phyloP scores from a whole-genome alignment of 306 rosid species.

The Vigna mungo region DNA sequence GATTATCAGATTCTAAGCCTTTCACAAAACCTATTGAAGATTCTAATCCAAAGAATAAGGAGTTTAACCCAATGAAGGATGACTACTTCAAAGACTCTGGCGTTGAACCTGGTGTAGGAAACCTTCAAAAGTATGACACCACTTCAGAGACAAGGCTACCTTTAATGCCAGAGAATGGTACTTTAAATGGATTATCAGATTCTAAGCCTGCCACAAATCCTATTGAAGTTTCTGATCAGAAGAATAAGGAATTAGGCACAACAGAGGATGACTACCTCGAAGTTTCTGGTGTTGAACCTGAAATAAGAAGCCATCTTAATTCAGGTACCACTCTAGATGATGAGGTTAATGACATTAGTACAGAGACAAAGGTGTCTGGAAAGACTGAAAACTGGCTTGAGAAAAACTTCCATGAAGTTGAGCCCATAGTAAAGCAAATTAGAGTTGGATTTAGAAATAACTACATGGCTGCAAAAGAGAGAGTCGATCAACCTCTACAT shows the following conservation, averaged over 20 bases:
- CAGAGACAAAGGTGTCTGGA: constrained; percentile 42
- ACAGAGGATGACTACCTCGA: constrained; percentile 45
- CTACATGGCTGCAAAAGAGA: constrained; percentile 74
- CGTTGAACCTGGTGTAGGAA: constrained; percentile 44
- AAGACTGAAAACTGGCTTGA: constrained; percentile 77
- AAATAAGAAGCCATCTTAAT: constrained; percentile 45
- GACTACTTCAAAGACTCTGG: constrained; percentile 44
- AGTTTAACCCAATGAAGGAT: constrained; percentile 43
- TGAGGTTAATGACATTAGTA: constrained; percentile 50
- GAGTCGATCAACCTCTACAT: constrained; percentile 55
- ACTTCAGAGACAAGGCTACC: constrained; percentile 47
- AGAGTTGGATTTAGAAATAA: constrained; percentile 84
- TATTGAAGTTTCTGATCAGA: constrained; percentile 48
- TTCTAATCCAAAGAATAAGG: constrained; percentile 53
- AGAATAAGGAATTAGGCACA: constrained; percentile 50
- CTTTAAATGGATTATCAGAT: constrained; percentile 48
- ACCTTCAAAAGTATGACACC: constrained; percentile 46
- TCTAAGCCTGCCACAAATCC: constrained; percentile 48
- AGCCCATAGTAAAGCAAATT: constrained; percentile 75
- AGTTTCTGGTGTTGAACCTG: constrained; percentile 41
- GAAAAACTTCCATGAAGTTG: constrained; percentile 75
- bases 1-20: constrained; percentile 51
- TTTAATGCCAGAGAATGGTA: constrained; percentile 45
- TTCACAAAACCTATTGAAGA: constrained; percentile 43
- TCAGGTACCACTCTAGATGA: constrained; percentile 46